Percentiles rank a stretch among this genome's conserved stretches.
Conservation (phyloP, 352 stramenopile genomes). For the Globisporangium abappressorium region DNA sequence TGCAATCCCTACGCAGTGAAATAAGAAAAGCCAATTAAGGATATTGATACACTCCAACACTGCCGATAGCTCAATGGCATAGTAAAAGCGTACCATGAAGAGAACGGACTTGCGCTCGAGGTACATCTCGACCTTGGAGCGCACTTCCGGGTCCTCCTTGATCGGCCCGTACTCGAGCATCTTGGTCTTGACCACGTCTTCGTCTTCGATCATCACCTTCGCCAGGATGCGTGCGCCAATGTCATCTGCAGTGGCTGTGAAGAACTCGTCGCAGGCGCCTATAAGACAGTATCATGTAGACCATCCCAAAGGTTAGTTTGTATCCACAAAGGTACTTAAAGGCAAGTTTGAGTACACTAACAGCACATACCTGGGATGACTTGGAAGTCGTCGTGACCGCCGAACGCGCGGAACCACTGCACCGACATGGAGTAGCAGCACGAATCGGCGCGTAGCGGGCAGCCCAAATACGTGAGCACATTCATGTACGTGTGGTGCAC, state of each 20-base stretch:
- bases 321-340: neutral
- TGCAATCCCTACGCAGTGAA: conserved; percentile 25
- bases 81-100: conserved; percentile 54
- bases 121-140: conserved; percentile 84
- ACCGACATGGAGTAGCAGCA: conserved; percentile 71
- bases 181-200: conserved; percentile 68
- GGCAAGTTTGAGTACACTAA: neutral
- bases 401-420: conserved; percentile 75
- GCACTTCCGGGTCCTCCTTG: conserved; percentile 79
- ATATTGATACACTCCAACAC: neutral
- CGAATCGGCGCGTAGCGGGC: conserved; percentile 48
- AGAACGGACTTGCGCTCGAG: conserved; percentile 76
- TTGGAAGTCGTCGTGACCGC: conserved; percentile 66
- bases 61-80: neutral
- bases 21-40: too few species aligned
- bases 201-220: conserved; percentile 75
- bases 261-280: conserved; percentile 66
- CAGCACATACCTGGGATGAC: conserved; percentile 43
- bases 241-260: conserved; percentile 75
- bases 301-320: neutral
- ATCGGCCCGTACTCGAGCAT: conserved; percentile 84
- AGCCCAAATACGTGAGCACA: conserved; percentile 67
- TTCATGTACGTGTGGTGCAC: conserved; percentile 85
- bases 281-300: neutral
- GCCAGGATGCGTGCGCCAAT: conserved; percentile 72